Evolutionary conservation across 2,329 filamentous ascomycete genomes (phyloP).

Genomic region (Fusarium solani-melongenae): DNA sequence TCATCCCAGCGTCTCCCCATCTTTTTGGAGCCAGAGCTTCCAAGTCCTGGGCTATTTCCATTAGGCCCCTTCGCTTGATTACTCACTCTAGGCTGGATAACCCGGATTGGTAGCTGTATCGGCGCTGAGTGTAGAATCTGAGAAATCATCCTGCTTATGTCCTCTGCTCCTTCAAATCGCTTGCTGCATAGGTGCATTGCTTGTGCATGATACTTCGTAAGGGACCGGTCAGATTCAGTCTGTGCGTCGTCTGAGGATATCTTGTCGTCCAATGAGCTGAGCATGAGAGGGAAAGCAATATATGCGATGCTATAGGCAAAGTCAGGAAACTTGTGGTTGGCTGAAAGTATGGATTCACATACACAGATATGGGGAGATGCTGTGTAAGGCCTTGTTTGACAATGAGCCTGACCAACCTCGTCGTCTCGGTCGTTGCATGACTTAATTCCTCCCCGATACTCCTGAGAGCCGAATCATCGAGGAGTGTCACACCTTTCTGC

Average conservation of each 20-base stretch:
- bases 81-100: background rate
- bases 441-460: conserved; percentile 14
- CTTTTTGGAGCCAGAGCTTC: background rate
- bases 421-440: conserved; percentile 1
- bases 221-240: background rate
- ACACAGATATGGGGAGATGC: conserved; percentile 12
- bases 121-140: conserved; percentile 12
- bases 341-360: background rate
- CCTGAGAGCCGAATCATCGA: conserved; percentile 9
- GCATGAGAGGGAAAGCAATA: conserved; percentile 11
- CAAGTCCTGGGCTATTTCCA: background rate
- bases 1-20: conserved; percentile 2
- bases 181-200: conserved; percentile 10
- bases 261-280: conserved; percentile 10
- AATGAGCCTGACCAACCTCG: conserved; percentile 3
- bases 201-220: conserved; percentile 3
- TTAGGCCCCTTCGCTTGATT: background rate
- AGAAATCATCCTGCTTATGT: conserved; percentile 10
- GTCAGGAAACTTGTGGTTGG: background rate
- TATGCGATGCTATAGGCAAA: background rate
- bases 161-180: conserved; percentile 11
- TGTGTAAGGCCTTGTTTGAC: conserved; percentile 7
- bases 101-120: background rate
- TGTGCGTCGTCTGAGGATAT: background rate
- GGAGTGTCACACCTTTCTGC: conserved; percentile 21